Evolutionary conservation across 441 rosid genomes (phyloP), one percentile per base, ranked within the genome.

Genomic region (Bruguiera hainesii): DNA sequence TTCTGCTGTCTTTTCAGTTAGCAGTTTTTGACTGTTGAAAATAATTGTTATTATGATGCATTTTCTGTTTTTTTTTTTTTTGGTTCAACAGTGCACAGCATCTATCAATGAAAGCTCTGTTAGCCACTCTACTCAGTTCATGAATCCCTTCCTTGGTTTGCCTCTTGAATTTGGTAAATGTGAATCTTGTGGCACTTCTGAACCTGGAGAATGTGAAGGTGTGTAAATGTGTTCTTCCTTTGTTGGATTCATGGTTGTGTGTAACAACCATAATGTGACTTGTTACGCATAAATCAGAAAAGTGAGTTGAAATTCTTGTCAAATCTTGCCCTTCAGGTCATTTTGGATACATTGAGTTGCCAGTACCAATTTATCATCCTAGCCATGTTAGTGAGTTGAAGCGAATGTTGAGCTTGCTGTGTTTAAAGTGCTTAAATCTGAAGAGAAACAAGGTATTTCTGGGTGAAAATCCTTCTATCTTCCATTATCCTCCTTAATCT

Each of bases 101-200:
- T 96, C 97, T 0, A 59, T 89, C 59, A 93, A 88, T 73, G 97
- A 78, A 16, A 82, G 84, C 63, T 68, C 93, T 13, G 89, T 91
- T 49, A 83, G 83, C 64, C 97, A 96, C 76, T 73, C 87, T 15
- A 87, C 80, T 80, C 98, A 93, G 78, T 85, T 93, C 5, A 77
- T 87, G 18, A 96, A 96, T 76, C 79, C 98, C 13, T 93, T 84
- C 76, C 93, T 96, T 66, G 99, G 99, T 23, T 73, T 96, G 81
- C 99, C 99, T 2, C 82, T 96, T 2, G 96, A 93, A 62, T 85
- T 82, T 80, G 98, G 99, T 2, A 90, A 88, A 79, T 96, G 99
- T 60, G 96, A 87, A 63, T 84, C 99, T 42, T 93, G 99, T 71
- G 97, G 99, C 59, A 83, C 97, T 7, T 78, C 96, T 25, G 99